These are phyloP conservation scores for Neoboletus subvelutipes DNA, from an alignment of 768 basidiomycete species.

Conservation along the genomic window DNA sequence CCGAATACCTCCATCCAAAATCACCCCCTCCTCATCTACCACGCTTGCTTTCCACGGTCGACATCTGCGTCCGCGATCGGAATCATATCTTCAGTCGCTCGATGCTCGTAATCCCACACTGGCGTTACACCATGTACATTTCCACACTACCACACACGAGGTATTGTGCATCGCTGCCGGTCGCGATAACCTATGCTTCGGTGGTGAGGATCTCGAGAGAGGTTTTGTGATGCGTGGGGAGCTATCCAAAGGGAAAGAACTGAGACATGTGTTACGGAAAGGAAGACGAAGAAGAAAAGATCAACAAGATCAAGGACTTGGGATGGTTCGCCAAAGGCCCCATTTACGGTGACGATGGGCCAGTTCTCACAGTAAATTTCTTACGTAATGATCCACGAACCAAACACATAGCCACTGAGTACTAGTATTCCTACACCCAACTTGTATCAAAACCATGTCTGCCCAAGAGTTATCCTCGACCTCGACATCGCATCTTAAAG, in stretches of 20 bases:
- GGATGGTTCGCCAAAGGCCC: conserved; percentile 42
- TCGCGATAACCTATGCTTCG: too few species aligned
- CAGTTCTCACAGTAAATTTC: conserved; percentile 18
- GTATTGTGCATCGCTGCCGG: conserved; percentile 35
- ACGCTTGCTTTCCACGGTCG: conserved; percentile 27
- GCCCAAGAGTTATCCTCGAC: conserved; percentile 1
- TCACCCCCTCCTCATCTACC: conserved; percentile 41
- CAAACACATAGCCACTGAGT: neutral
- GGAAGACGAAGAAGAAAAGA: neutral
- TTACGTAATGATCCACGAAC: conserved; percentile 13
- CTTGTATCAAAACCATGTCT: conserved; percentile 13
- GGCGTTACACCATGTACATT: conserved; percentile 48
- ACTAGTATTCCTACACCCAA: too few species aligned
- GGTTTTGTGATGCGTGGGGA: conserved; percentile 9
- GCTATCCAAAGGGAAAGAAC: conserved; percentile 36
- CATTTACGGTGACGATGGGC: conserved; percentile 39
- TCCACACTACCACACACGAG: conserved; percentile 45
- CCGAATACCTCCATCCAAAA: conserved; percentile 38
- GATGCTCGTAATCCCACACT: conserved; percentile 39
- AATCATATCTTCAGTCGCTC: conserved; percentile 33
- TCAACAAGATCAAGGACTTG: conserved; percentile 26
- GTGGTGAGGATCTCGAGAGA: conserved; percentile 36
- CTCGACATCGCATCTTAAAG: neutral
- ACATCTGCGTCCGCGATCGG: conserved; percentile 29
- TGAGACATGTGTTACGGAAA: conserved; percentile 34